Percentiles rank a stretch among this genome's conserved stretches.
These are phyloP conservation scores for Erythrobasidium hasegawianum DNA, from an alignment of 1,284 basidiomycete species.

Conservation along the genomic window DNA sequence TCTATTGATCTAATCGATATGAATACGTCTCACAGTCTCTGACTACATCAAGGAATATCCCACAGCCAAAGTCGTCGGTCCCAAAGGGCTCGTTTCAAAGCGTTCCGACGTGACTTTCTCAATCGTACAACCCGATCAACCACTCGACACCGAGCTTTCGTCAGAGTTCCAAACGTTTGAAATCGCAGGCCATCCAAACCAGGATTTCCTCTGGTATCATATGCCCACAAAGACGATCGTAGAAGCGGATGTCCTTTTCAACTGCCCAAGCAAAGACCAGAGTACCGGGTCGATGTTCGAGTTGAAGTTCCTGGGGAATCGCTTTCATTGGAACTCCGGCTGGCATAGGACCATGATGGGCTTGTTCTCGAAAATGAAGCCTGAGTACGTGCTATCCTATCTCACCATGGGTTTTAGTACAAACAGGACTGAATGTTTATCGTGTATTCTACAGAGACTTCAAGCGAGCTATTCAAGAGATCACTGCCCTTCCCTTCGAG, in stretches of 20 bases:
- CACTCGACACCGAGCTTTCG: constrained; percentile 8
- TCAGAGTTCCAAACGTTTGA: constrained; percentile 15
- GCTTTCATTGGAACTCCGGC: too few relatives aligned
- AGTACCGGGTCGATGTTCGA: not conserved
- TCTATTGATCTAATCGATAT: too few relatives aligned
- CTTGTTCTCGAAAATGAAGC: too few relatives aligned
- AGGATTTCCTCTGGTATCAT: constrained; percentile 87
- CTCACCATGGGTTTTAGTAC: too few relatives aligned
- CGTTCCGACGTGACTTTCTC: constrained; percentile 54
- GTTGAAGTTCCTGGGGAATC: too few relatives aligned
- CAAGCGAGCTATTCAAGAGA: too few relatives aligned
- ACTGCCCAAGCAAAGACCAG: constrained; percentile 81
- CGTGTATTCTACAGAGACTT: too few relatives aligned
- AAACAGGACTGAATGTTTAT: too few relatives aligned
- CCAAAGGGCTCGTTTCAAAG: constrained; percentile 57
- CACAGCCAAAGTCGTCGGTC: constrained; percentile 67
- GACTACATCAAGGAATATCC: constrained; percentile 74
- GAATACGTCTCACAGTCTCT: constrained; percentile 48
- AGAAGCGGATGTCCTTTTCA: constrained; percentile 83
- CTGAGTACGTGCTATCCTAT: too few relatives aligned
- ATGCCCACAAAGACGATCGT: constrained; percentile 70
- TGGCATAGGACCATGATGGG: too few relatives aligned
- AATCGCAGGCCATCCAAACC: constrained; percentile 37
- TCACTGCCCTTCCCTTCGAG: not conserved
- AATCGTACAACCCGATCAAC: constrained; percentile 44